These are phyloP conservation scores for Prorocentrum cordatum DNA, from an alignment of 169 alveolate species.

Conservation along the genomic window DNA sequence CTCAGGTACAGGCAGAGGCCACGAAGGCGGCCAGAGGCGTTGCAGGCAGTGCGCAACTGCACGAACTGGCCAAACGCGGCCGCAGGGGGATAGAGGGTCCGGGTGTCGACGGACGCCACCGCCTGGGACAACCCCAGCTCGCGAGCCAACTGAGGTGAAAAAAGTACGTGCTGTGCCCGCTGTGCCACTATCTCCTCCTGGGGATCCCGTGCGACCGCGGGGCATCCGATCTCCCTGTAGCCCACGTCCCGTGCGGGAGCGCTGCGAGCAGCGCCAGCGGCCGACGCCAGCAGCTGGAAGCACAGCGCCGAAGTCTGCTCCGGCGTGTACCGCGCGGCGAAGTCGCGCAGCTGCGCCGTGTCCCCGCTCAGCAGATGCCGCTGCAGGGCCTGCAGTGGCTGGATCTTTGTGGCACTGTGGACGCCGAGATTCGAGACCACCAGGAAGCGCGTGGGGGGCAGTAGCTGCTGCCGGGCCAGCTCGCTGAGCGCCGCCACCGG, in stretches of 20 bases:
- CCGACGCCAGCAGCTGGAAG: slow-evolving; percentile 13
- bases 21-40: slow-evolving; percentile 18
- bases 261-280: slow-evolving; percentile 3
- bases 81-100: not conserved
- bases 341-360: not conserved
- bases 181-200: not conserved
- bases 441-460: slow-evolving; percentile 19
- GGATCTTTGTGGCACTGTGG: slow-evolving; percentile 6
- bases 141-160: slow-evolving; percentile 16
- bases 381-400: slow-evolving; percentile 15
- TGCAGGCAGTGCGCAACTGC: slow-evolving; percentile 11
- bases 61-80: slow-evolving; percentile 20
- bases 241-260: not conserved
- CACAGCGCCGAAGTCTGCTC: slow-evolving; percentile 38
- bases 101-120: slow-evolving; percentile 6
- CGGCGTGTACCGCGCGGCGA: slow-evolving; percentile 23
- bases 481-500: slow-evolving; percentile 50
- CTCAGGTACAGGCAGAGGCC: slow-evolving; percentile 22
- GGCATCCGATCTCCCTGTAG: not conserved
- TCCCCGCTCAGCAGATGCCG: not conserved
- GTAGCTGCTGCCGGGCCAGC: slow-evolving; percentile 35
- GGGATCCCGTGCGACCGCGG: no score
- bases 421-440: slow-evolving; percentile 14
- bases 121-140: slow-evolving; percentile 60
- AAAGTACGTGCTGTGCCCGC: slow-evolving; percentile 21